Percentiles rank a stretch among this genome's conserved stretches.
These are phyloP conservation scores for Syncephalastrum sp. DNA, from an alignment of 371 early-diverging fungal genomes.

Conservation along the genomic window DNA sequence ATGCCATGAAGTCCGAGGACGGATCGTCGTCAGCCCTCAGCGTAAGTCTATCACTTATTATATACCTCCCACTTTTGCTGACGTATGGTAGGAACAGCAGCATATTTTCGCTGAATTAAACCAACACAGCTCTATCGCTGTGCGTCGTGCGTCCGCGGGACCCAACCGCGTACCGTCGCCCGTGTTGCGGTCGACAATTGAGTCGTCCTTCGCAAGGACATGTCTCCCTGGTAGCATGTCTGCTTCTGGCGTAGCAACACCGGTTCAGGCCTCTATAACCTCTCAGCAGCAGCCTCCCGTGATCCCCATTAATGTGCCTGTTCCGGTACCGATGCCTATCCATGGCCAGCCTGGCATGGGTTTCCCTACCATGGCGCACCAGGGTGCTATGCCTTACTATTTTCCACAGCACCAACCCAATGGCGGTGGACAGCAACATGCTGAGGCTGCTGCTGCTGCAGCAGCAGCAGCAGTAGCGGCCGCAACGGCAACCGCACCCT, in stretches of 20 bases:
- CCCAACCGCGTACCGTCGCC: slow-evolving; percentile 10
- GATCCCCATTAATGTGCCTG: slow-evolving; percentile 7
- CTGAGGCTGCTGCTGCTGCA: slow-evolving; percentile 1
- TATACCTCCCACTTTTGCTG: too few species aligned
- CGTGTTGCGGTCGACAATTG: slow-evolving; percentile 7
- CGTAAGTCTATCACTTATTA: too few species aligned
- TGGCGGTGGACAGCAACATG: too few species aligned
- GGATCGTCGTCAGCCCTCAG: too few species aligned
- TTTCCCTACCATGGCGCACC: too few species aligned
- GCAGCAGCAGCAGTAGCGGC: slow-evolving; percentile 1
- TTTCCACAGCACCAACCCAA: too few species aligned
- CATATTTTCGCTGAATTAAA: too few species aligned
- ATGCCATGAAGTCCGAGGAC: too few species aligned
- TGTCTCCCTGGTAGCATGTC: neutral
- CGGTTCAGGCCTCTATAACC: too few species aligned
- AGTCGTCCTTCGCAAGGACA: slow-evolving; percentile 2
- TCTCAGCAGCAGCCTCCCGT: neutral
- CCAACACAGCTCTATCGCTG: slow-evolving; percentile 3
- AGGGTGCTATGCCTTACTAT: too few species aligned
- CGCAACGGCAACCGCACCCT: neutral
- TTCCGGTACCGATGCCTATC: slow-evolving; percentile 7
- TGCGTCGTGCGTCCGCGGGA: slow-evolving; percentile 6
- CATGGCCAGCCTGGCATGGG: neutral
- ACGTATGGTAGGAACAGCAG: too few species aligned
- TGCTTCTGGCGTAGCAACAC: too few species aligned